A percentile compares a stretch with the other conserved stretches of the same genome.
These are phyloP conservation scores for Pichia membranifaciens DNA, from an alignment of 805 yeast genomes.

Conservation along the genomic window DNA sequence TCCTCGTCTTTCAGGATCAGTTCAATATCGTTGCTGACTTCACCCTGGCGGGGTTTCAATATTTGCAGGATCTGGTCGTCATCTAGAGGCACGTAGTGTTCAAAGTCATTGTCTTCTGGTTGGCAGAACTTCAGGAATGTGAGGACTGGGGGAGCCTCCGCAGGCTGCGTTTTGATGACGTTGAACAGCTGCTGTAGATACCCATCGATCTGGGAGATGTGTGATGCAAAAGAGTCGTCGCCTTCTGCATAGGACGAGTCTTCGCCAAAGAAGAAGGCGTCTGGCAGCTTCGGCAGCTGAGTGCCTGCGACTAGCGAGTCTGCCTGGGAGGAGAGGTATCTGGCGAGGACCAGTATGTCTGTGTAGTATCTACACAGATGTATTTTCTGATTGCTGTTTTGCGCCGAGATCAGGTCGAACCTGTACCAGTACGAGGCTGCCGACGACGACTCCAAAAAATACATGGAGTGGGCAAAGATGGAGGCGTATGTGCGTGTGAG, in stretches of 20 bases:
- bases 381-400: conserved; percentile 28
- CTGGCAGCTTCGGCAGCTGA: conserved; percentile 39
- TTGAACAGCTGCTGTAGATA: conserved; percentile 32
- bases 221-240: background rate
- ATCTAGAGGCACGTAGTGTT: conserved; percentile 29
- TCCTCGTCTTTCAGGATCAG: background rate
- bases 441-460: background rate
- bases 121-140: conserved; percentile 6
- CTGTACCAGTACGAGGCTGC: conserved; percentile 41
- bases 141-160: background rate
- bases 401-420: conserved; percentile 31
- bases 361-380: conserved; percentile 44
- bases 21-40: background rate
- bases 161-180: background rate
- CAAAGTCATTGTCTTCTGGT: conserved; percentile 16
- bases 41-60: conserved; percentile 6
- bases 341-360: conserved; percentile 45
- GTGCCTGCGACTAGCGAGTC: conserved; percentile 20
- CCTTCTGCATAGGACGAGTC: conserved; percentile 9
- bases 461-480: conserved; percentile 27
- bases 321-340: conserved; percentile 13
- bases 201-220: conserved; percentile 30
- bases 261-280: conserved; percentile 37
- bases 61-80: conserved; percentile 13
- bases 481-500: background rate